phyloP scores from a whole-genome alignment of 306 rosid genomes.

The Castanopsis chinensis region DNA sequence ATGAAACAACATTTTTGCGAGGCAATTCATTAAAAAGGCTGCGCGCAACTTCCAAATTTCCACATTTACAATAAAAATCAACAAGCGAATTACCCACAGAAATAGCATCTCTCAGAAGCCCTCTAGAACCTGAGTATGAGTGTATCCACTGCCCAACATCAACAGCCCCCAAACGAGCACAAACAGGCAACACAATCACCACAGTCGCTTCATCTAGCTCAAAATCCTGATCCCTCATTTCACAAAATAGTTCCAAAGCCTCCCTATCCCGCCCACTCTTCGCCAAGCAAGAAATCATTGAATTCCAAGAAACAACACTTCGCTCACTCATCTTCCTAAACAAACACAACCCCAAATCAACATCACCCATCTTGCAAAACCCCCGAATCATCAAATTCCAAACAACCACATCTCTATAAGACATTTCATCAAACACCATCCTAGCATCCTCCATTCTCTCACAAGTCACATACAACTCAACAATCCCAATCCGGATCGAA shows the following conservation, averaged over 20 bases:
- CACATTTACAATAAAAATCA: constrained; percentile 78
- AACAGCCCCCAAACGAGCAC: constrained; percentile 67
- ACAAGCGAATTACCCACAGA: constrained; percentile 64
- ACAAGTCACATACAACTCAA: constrained; percentile 48
- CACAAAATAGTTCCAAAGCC: constrained; percentile 54
- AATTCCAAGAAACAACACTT: constrained; percentile 70
- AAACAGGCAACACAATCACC: constrained; percentile 60
- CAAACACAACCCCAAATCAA: constrained; percentile 45
- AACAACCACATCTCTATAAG: constrained; percentile 44
- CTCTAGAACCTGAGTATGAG: constrained; percentile 37
- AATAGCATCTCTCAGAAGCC: constrained; percentile 26
- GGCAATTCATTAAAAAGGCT: constrained; percentile 47
- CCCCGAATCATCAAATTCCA: constrained; percentile 83
- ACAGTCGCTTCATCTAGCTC: constrained; percentile 73
- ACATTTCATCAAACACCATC: constrained; percentile 68
- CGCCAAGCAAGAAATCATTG: constrained; percentile 63
- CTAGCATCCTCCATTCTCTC: constrained; percentile 48
- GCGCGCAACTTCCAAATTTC: constrained; percentile 49
- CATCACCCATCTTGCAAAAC: constrained; percentile 54
- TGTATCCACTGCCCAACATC: constrained; percentile 67
- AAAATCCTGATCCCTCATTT: constrained; percentile 55
- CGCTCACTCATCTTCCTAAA: constrained; percentile 61
- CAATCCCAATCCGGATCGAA: constrained; percentile 49
- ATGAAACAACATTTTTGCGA: constrained; percentile 62
- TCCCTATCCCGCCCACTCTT: constrained; percentile 38